phyloP scores from a whole-genome alignment of 305 asterid species.

The Fraxinus latifolia region DNA sequence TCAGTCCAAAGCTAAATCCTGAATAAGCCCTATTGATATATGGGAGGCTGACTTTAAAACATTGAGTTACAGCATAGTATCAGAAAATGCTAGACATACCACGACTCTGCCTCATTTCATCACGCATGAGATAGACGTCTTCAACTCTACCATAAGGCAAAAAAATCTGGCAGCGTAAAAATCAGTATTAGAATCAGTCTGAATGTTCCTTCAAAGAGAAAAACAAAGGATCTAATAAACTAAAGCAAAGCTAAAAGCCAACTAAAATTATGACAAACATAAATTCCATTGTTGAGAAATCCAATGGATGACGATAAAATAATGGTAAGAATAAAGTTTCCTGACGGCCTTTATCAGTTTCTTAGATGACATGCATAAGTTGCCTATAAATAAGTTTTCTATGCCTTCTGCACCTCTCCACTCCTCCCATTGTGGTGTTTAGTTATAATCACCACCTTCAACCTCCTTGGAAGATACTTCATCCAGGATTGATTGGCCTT shows the following conservation, averaged over 20 bases:
- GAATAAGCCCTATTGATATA: background rate
- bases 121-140: conserved; percentile 99
- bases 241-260: conserved; percentile 10
- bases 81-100: conserved; percentile 48
- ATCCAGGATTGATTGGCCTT: background rate
- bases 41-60: conserved; percentile 13
- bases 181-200: conserved; percentile 20
- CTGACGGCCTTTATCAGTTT: background rate
- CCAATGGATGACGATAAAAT: background rate
- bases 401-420: background rate
- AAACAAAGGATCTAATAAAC: background rate
- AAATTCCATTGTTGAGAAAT: conserved; percentile 2
- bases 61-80: conserved; percentile 1
- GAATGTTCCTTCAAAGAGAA: conserved; percentile 5
- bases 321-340: background rate
- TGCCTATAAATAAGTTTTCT: background rate
- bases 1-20: background rate
- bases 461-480: background rate
- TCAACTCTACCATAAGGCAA: conserved; percentile 83
- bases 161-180: conserved; percentile 59
- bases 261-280: conserved; percentile 8
- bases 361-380: conserved; percentile 14
- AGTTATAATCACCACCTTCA: background rate
- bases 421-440: background rate
- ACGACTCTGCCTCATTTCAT: conserved; percentile 95